Evolutionary conservation across 164 flowering plant genomes (phyloP), one percentile per base, ranked within the genome.

Genomic region (Macadamia integrifolia): DNA sequence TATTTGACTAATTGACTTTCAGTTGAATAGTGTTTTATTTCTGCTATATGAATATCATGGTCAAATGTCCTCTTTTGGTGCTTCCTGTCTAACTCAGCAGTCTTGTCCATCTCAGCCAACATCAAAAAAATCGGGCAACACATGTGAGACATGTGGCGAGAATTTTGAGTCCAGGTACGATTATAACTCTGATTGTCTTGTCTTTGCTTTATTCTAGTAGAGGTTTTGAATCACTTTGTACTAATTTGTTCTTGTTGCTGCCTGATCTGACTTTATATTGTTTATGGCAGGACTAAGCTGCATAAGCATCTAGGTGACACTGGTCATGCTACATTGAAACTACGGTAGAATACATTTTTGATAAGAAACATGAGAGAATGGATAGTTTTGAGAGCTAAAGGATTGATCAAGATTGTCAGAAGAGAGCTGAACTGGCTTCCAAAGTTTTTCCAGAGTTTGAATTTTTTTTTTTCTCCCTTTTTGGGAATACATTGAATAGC

Each of bases 81-180:
- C 57, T 17, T 53, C 57, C 57, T 53, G 15, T 53, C 57, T 53
- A 53, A 53, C 57, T 60, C 28, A n/a, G 29, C 14, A 4, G 15
- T 64, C 31, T 40, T 29, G 32, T 71, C 43, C 30, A 9, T 56
- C 58, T 40, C 85, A 88, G 93, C 88, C 65, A 18, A 43, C 78
- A 63, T 58, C 85, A 17, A 87, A 83, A 69, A 67, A 70, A 64
- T 63, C 82, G 58, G 69, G 78, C 67, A 83, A 80, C 76, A 12
- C 50, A 1, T 93, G 98, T 77, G 97, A 85, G 3, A 79, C 81
- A 48, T 93, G 97, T 67, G 98, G 97, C 50, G 86, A 79, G 76
- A 80, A 84, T 60, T 93, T 93, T 71, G 93, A 85, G 10, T 81
- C 98, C 64, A 89, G 87, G 98, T 93, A 76, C 52, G 7, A 52